A percentile compares a stretch with the other conserved stretches of the same genome.
Conservation (phyloP, 2,329 filamentous ascomycete genomes). For the Anthostomella pinea region DNA sequence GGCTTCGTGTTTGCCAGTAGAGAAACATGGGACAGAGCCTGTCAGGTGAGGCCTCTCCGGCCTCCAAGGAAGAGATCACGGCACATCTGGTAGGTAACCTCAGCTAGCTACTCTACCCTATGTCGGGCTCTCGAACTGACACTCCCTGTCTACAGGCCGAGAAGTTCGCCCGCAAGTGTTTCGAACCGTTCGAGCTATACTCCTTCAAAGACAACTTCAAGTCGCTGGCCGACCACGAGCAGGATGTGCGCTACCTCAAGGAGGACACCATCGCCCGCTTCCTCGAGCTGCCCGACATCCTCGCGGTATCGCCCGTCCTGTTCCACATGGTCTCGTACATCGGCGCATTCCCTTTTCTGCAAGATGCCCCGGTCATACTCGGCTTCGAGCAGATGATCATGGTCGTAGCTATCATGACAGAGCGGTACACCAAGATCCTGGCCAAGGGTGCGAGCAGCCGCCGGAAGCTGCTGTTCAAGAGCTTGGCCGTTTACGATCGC, state of each 20-base stretch:
- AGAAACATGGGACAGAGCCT: conserved; percentile 50
- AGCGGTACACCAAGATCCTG: conserved; percentile 63
- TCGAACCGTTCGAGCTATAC: conserved; percentile 68
- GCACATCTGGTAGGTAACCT: conserved; percentile 44
- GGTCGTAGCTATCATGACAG: conserved; percentile 69
- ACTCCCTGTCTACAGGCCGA: conserved; percentile 43
- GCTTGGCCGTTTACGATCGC: conserved; percentile 69
- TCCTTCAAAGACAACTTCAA: conserved; percentile 72
- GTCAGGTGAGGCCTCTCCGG: conserved; percentile 43
- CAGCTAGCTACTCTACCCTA: conserved; percentile 17
- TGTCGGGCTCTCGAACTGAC: conserved; percentile 7
- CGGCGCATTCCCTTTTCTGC: conserved; percentile 70
- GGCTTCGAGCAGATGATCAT: conserved; percentile 69
- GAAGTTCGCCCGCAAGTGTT: conserved; percentile 67
- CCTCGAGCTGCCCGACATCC: conserved; percentile 68
- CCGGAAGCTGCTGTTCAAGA: conserved; percentile 65
- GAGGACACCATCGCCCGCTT: conserved; percentile 69
- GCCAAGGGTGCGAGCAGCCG: conserved; percentile 56
- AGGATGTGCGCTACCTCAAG: conserved; percentile 62
- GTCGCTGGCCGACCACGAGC: conserved; percentile 63
- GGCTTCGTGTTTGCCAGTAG: conserved; percentile 16
- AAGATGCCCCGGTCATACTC: conserved; percentile 67
- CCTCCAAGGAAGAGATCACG: conserved; percentile 50
- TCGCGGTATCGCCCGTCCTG: conserved; percentile 64
- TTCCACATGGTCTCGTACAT: conserved; percentile 71